Base-by-base conservation (phyloP, 495 filamentous ascomycete species). In the Aspergillus sclerotioniger region DNA sequence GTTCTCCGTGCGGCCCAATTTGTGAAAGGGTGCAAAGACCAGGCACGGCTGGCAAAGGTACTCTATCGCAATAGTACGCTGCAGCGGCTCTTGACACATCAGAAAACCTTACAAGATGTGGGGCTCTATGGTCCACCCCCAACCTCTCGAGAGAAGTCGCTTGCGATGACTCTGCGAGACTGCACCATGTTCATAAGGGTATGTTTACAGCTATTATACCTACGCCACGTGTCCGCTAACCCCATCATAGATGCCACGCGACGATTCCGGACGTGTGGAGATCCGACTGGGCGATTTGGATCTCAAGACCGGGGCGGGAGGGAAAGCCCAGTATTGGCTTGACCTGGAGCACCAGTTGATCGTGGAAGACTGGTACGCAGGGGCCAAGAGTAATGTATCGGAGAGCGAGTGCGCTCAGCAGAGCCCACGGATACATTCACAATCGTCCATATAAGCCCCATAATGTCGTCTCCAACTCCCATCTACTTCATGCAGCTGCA, bases 101-200 rank as follows among this genome's bases (percentile, higher is more conserved):
- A 80, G 57, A 72, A 62, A 17, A 53, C 54, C 16, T 64, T 67
- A 46, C 62, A 56, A 2, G 63, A 75, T 20, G 77, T 80, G 8
- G 77, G 77, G 0, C 51, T 77, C 39, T 55, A 64, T 35, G 76
- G 76, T 3, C 74, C 69, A 4, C 53, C 62, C 12, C 39, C 63
- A 4, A 59, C 64, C 28, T 75, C 74, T 47, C 54, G 54, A 43
- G 74, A 68, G 45, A 70, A 70, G 48, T 77, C 72, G 1, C 63
- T 80, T 19, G 90, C 90, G 15, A 97, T 96, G 92, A 96, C 92
- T 20, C 62, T 97, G 51, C 75, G 93, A 49, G 93, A 98, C 71
- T 92, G 92, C 69, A 91, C 90, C 0, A 79, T 94, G 57, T 97
- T 89, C 67, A 68, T 96, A 48, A 84, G 82, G 73, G 80, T 90